A percentile compares a stretch with the other conserved stretches of the same genome.
phyloP scores from a whole-genome alignment of 2,329 filamentous ascomycete species.

The Bisporella sp. region DNA sequence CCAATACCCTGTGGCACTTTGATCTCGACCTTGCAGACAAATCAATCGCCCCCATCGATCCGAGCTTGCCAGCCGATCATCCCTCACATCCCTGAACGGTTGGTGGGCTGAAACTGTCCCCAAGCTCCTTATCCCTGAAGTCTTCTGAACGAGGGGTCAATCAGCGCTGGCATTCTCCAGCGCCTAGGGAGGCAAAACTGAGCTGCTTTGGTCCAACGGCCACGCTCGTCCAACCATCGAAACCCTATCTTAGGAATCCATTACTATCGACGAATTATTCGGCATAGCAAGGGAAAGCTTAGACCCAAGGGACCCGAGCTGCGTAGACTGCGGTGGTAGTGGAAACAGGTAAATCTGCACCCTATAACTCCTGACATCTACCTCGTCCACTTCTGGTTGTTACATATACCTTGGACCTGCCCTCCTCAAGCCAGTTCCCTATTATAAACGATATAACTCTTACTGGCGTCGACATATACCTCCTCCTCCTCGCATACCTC shows the following conservation, averaged over 20 bases:
- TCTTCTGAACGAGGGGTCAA: neutral
- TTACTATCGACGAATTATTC: neutral
- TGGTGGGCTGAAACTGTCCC: neutral
- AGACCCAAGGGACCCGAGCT: too few species aligned
- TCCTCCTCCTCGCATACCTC: neutral
- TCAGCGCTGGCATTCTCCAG: neutral
- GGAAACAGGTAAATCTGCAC: neutral
- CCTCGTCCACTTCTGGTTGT: neutral
- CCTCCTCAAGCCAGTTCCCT: neutral
- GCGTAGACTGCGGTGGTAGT: slow-evolving; percentile 2
- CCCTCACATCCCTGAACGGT: neutral
- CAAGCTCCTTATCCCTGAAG: neutral
- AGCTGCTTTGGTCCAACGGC: too few species aligned
- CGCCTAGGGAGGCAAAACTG: neutral
- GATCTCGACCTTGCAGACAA: neutral
- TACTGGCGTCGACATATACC: neutral
- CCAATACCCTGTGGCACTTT: neutral
- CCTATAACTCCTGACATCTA: neutral
- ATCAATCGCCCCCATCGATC: neutral
- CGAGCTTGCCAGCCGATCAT: too few species aligned
- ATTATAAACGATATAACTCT: neutral
- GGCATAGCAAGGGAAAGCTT: neutral
- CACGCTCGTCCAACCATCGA: neutral
- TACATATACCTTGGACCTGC: neutral
- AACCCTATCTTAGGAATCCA: neutral